Evolutionary conservation across 495 filamentous ascomycete genomes (phyloP), one percentile per base, ranked within the genome.

Genomic region (Aspergillus steynii): DNA sequence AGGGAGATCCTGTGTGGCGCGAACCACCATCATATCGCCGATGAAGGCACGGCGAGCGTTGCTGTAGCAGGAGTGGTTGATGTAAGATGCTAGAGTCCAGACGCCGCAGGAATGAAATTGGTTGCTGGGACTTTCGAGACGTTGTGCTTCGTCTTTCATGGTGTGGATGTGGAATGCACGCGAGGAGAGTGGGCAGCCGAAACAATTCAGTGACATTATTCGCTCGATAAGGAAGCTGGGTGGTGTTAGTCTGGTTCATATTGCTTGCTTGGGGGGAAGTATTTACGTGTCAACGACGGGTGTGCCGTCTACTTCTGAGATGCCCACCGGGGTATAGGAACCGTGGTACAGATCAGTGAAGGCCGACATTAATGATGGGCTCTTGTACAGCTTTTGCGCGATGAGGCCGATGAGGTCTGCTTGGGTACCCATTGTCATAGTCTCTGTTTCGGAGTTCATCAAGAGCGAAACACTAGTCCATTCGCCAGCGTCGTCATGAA

Each of bases 21-120:
- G 82, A 27, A 85, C 61, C 52, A 87, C 71, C 71, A 82, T 79
- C 74, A 89, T 78, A 64, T 88, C 85, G 49, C 85, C 83, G 59
- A 87, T 82, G 68, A 85, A 86, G 26, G 78, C 65, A 27, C 81
- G 76, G 3, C 53, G 46, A 15, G 70, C 67, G 61, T 83, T 87
- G 25, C 69, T 65, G 53, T 77, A 5, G 63, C 84, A 87, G 28
- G 75, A 77, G 61, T 87, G 84, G 64, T 87, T 87, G 49, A 82
- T 76, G 69, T 78, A 82, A 0, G 84, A 82, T 15, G 83, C 82
- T 48, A 74, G 62, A 5, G 70, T 62, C 86, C 86, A 88, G 25
- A 88, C 52, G 0, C 82, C 84, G 59, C 72, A 74, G 31, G 72
- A 71, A 28, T 74, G 53, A 49, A 64, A 68, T 27, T 70, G 29